These are phyloP conservation scores for Colletotrichum navitas DNA, from an alignment of 2,329 filamentous ascomycete genomes.

Conservation along the genomic window DNA sequence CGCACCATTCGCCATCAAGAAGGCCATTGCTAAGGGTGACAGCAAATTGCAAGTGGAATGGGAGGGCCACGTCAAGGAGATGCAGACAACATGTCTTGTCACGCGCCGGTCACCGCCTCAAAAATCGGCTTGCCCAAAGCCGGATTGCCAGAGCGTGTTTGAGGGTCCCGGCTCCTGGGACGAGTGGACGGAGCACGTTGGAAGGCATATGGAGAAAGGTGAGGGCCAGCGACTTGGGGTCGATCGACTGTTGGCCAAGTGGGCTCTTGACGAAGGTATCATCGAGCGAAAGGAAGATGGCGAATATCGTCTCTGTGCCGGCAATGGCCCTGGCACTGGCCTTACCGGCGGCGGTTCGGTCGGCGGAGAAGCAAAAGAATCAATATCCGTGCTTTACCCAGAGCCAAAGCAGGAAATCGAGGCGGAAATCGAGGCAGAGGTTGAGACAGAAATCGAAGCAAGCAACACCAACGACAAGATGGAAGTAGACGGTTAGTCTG, in stretches of 20 bases:
- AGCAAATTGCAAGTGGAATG: conserved; percentile 71
- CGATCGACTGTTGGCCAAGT: conserved; percentile 69
- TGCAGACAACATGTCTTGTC: conserved; percentile 81
- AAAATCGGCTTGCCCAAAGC: conserved; percentile 76
- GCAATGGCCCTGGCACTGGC: conserved; percentile 48
- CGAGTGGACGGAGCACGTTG: conserved; percentile 92
- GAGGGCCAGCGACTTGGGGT: conserved; percentile 70
- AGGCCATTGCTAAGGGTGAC: conserved; percentile 68
- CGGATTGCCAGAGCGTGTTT: conserved; percentile 79
- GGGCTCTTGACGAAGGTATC: conserved; percentile 74
- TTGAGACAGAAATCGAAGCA: not conserved
- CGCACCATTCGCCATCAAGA: conserved; percentile 74
- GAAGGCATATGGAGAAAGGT: conserved; percentile 85
- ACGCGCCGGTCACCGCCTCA: conserved; percentile 77
- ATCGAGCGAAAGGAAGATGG: conserved; percentile 69
- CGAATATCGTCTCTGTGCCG: conserved; percentile 66
- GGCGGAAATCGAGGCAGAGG: conserved; percentile 8
- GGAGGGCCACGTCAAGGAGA: conserved; percentile 75
- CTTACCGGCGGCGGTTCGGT: conserved; percentile 27
- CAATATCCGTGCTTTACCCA: conserved; percentile 41
- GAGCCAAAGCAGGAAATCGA: conserved; percentile 37
- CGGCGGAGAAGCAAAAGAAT: conserved; percentile 42
- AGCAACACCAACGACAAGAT: conserved; percentile 10
- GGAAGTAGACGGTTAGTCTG: conserved; percentile 35
- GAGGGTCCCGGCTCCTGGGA: conserved; percentile 84